Conservation (phyloP, 768 basidiomycete genomes). For the Tulasnella sp. region DNA sequence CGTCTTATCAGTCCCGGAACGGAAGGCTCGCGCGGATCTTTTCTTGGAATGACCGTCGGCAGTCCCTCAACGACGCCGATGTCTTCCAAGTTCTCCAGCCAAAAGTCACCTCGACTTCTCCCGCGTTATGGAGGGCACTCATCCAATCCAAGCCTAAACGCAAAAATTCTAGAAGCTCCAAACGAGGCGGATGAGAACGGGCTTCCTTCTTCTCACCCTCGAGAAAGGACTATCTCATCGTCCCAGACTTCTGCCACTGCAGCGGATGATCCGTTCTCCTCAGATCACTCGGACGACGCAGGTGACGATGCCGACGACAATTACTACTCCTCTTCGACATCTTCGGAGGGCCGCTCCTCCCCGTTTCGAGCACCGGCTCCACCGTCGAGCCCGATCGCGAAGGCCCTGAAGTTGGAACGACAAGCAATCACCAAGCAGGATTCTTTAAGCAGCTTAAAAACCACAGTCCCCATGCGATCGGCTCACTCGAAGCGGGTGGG, state of each 20-base stretch:
- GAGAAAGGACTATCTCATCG: neutral
- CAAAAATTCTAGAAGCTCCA: neutral
- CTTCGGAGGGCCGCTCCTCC: neutral
- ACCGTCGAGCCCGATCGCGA: conserved; percentile 9
- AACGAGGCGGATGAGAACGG: conserved; percentile 8
- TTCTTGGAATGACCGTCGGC: too few species aligned
- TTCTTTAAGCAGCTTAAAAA: conserved; percentile 59
- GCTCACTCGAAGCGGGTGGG: neutral
- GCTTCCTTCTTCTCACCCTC: neutral
- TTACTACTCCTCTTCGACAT: conserved; percentile 12
- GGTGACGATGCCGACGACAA: conserved; percentile 16
- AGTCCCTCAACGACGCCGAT: too few species aligned
- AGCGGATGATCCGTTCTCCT: neutral
- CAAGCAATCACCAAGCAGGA: conserved; percentile 33
- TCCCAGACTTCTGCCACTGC: neutral
- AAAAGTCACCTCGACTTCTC: too few species aligned
- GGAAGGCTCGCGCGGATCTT: neutral
- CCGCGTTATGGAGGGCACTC: neutral
- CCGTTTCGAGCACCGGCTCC: neutral
- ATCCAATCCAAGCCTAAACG: neutral
- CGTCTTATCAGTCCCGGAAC: neutral
- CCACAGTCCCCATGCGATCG: conserved; percentile 32
- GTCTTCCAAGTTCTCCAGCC: too few species aligned
- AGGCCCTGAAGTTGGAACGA: neutral
- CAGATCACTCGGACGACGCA: conserved; percentile 10